Percentiles rank a stretch among this genome's conserved stretches.
phyloP scores from a whole-genome alignment of 768 basidiomycete genomes.

The Boletus tylopilopsis region DNA sequence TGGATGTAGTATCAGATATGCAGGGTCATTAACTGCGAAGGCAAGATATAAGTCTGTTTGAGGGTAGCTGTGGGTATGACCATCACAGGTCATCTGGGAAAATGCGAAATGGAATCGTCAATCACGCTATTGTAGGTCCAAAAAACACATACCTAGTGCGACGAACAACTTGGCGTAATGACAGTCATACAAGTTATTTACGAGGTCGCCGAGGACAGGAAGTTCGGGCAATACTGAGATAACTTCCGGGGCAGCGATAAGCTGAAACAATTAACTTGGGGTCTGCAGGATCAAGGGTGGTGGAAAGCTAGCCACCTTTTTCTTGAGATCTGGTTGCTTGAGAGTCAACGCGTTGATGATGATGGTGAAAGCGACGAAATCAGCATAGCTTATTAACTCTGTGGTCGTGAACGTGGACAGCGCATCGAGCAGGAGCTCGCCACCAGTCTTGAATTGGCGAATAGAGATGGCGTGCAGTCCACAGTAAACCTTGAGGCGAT shows the following conservation, averaged over 20 bases:
- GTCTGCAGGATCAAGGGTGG: not conserved
- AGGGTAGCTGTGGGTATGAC: slow-evolving; percentile 59
- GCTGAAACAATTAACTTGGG: slow-evolving; percentile 39
- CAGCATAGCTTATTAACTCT: slow-evolving; percentile 83
- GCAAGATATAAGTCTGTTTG: slow-evolving; percentile 83
- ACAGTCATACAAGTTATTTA: slow-evolving; percentile 86
- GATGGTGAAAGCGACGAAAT: slow-evolving; percentile 84
- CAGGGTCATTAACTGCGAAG: slow-evolving; percentile 79
- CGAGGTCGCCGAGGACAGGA: slow-evolving; percentile 76
- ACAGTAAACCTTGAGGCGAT: slow-evolving; percentile 93
- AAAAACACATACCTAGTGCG: slow-evolving; percentile 61
- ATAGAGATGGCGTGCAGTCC: slow-evolving; percentile 82
- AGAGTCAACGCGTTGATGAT: slow-evolving; percentile 75
- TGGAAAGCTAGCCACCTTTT: slow-evolving; percentile 61
- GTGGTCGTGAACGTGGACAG: slow-evolving; percentile 93
- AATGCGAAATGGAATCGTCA: slow-evolving; percentile 5
- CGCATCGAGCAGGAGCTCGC: slow-evolving; percentile 85
- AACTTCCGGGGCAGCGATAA: slow-evolving; percentile 85
- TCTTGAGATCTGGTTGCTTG: slow-evolving; percentile 83
- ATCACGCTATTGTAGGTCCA: not conserved
- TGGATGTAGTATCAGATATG: slow-evolving; percentile 90
- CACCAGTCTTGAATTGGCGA: slow-evolving; percentile 85
- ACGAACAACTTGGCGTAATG: slow-evolving; percentile 94
- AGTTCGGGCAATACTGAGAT: slow-evolving; percentile 79
- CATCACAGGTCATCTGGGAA: not conserved